Base-by-base conservation (phyloP, 345 rosid genomes). In the Chamaenerion angustifolium region DNA sequence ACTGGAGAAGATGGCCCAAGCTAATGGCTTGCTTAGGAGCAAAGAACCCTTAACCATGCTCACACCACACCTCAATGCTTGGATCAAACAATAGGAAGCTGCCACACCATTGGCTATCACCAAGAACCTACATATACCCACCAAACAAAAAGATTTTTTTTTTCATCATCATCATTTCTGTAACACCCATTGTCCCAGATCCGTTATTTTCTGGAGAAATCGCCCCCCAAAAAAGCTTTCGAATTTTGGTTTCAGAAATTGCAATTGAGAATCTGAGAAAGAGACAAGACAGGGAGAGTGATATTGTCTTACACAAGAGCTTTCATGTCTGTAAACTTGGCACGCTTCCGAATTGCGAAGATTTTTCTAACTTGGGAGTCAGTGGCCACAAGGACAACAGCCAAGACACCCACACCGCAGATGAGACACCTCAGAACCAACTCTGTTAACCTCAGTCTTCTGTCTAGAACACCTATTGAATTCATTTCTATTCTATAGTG, bases 241-340 rank as follows among this genome's bases (percentile, higher is more conserved):
- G 15, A 46, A 13, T 51, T 19, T 5, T 41, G n/a, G 17, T 49
- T 21, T 43, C 2, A 23, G 5, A 5, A 23, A 21, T 4, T 21
- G 25, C 25, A 21, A 21, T 21, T 31, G 37, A 31, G 37, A 31
- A 31, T 31, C 10, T 31, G 37, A 8, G 10, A 31, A 31, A 1
- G 37, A 31, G 37, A 7, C 1, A 31, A 5, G 37, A 31, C 8
- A 31, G 37, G 10, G 37, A 31, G 10, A 31, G 37, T 5, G 56
- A 50, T 43, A 17, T 31, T 53, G 59, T 55, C 89, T 68, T 68
- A 87, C 98, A 87, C 88, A 18, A 92, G 85, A 8, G 96, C 85
- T 70, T 87, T 92, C 93, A 87, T 82, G 74, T 87, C 98, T 7
- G 93, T 82, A 63, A 68, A 87, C 61, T 47, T 77, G 6, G 96